Percentiles rank a stretch among this genome's conserved stretches.
These are phyloP conservation scores for Wickerhamomyces kurtzmanii DNA, from an alignment of 805 yeast species.

Conservation along the genomic window DNA sequence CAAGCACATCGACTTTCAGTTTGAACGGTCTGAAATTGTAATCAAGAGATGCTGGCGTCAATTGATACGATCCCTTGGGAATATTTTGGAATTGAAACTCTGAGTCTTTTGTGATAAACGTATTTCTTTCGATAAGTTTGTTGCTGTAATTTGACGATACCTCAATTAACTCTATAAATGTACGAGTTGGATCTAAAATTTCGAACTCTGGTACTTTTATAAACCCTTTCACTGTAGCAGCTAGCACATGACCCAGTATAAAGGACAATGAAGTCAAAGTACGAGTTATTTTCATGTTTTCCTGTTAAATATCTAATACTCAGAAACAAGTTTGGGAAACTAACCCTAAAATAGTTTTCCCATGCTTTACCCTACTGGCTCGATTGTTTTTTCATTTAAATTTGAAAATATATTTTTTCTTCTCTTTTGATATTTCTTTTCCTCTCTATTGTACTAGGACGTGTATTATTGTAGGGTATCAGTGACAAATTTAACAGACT, in stretches of 20 bases:
- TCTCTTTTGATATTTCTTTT: slow-evolving; percentile 1
- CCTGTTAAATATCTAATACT: too few relatives aligned
- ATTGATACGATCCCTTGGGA: slow-evolving; percentile 10
- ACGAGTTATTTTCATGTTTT: too few relatives aligned
- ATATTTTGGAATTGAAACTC: slow-evolving; percentile 7
- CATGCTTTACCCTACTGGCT: too few relatives aligned
- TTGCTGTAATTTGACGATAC: slow-evolving; percentile 1
- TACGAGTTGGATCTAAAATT: slow-evolving; percentile 5
- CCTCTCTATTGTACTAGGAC: slow-evolving; percentile 15
- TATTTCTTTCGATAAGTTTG: slow-evolving; percentile 1
- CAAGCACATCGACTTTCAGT: slow-evolving; percentile 8
- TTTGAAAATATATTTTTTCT: too few relatives aligned
- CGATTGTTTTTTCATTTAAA: too few relatives aligned
- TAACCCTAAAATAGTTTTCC: too few relatives aligned
- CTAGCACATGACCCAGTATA: too few relatives aligned
- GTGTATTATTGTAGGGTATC: slow-evolving; percentile 20
- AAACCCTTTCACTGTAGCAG: slow-evolving; percentile 9
- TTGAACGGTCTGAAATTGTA: slow-evolving; percentile 15
- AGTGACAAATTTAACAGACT: slow-evolving; percentile 13
- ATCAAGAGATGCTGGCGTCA: slow-evolving; percentile 9
- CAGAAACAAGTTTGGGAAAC: too few relatives aligned
- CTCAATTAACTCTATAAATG: slow-evolving; percentile 7
- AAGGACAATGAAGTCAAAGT: too few relatives aligned
- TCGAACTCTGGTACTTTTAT: slow-evolving; percentile 8
- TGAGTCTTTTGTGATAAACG: slow-evolving; percentile 7